Percentiles rank a stretch among this genome's conserved stretches.
Conservation (phyloP, 2,329 filamentous ascomycete genomes). For the Acarospora socialis region DNA sequence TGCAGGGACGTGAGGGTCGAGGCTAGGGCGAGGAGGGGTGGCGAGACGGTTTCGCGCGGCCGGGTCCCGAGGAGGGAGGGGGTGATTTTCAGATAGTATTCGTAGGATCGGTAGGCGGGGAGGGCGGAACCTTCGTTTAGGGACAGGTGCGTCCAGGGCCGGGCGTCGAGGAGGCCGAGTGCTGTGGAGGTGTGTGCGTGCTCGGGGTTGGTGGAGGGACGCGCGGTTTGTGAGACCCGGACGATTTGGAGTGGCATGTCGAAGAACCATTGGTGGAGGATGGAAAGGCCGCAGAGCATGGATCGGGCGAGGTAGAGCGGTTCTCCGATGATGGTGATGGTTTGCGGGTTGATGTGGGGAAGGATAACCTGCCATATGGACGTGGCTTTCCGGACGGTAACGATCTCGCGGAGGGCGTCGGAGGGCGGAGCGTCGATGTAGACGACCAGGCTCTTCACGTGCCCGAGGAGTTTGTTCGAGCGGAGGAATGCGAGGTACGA, state of each 20-base stretch:
- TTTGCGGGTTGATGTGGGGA: conserved; percentile 36
- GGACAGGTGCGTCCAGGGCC: conserved; percentile 49
- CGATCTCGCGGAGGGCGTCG: conserved; percentile 28
- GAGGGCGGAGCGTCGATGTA: conserved; percentile 29
- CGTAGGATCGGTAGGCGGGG: conserved; percentile 55
- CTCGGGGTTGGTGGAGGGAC: conserved; percentile 8
- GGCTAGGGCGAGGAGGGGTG: conserved; percentile 34
- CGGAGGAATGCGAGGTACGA: conserved; percentile 25
- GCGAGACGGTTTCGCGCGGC: conserved; percentile 26
- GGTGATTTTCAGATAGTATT: conserved; percentile 52
- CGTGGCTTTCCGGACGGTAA: conserved; percentile 22
- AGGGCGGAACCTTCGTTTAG: conserved; percentile 66
- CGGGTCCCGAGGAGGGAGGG: conserved; percentile 44
- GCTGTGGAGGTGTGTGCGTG: conserved; percentile 8
- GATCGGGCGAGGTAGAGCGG: conserved; percentile 48
- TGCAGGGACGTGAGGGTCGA: conserved; percentile 28
- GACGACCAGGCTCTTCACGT: conserved; percentile 36
- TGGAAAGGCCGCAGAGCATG: conserved; percentile 44
- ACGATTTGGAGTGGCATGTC: conserved; percentile 49
- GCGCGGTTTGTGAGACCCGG: conserved; percentile 29
- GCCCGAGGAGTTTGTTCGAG: conserved; percentile 19
- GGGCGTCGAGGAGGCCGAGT: conserved; percentile 40
- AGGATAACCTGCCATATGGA: conserved; percentile 45
- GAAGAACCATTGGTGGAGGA: conserved; percentile 49
- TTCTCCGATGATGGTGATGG: conserved; percentile 45